Conservation (phyloP, 257 asterid species). For the Solanum bulbocastanum region DNA sequence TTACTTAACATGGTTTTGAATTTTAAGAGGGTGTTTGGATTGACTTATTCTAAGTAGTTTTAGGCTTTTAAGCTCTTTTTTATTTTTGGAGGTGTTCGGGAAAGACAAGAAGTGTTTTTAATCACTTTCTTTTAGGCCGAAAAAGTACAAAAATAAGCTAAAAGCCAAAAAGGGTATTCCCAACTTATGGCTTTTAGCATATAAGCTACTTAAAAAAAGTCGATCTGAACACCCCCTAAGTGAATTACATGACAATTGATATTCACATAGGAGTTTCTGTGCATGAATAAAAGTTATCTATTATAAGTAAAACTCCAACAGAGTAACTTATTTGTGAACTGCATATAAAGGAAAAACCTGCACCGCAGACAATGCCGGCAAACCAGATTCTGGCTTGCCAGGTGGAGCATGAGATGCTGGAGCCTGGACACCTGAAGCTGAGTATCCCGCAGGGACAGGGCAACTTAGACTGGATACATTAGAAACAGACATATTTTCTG, state of each 20-base stretch:
- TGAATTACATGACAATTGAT: neutral
- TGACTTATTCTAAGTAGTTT: neutral
- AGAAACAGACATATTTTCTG: constrained; percentile 66
- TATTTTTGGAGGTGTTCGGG: neutral
- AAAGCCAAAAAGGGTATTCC: neutral
- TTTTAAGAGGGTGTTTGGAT: neutral
- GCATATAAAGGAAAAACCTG: constrained; percentile 50
- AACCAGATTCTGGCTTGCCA: constrained; percentile 58
- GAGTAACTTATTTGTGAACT: neutral
- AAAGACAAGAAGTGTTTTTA: neutral
- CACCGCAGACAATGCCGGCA: constrained; percentile 40
- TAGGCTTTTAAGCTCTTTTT: neutral
- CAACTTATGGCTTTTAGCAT: neutral
- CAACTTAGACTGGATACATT: constrained; percentile 39
- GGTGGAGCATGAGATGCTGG: constrained; percentile 46
- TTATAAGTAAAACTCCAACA: neutral
- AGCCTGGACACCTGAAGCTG: constrained; percentile 46
- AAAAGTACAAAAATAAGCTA: neutral
- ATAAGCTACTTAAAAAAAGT: neutral
- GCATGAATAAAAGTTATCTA: neutral
- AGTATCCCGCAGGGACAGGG: constrained; percentile 55
- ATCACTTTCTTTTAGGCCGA: neutral
- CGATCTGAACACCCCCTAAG: neutral
- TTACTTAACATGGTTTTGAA: neutral
- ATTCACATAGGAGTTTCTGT: neutral